Evolutionary conservation across 352 stramenopile species (phyloP).

Genomic region (Phytophthora boehmeriae): DNA sequence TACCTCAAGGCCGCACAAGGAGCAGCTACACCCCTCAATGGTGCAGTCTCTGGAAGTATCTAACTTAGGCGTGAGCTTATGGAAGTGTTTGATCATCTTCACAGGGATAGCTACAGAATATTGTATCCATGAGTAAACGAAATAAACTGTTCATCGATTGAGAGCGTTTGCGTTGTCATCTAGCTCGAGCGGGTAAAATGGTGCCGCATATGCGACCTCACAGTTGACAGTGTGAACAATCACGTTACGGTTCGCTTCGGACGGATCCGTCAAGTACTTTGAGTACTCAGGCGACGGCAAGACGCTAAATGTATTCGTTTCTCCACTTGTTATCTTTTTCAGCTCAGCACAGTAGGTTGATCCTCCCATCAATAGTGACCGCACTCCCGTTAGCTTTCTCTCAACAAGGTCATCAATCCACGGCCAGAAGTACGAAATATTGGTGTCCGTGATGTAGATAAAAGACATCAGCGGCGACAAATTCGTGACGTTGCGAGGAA

Average conservation of each 20-base stretch:
- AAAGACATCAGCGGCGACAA: slow-evolving; percentile 11
- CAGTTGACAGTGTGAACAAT: slow-evolving; percentile 10
- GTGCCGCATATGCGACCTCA: background rate
- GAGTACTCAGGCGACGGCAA: slow-evolving; percentile 14
- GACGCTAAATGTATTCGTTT: slow-evolving; percentile 11
- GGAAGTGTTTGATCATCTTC: background rate
- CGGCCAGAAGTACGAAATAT: slow-evolving; percentile 26
- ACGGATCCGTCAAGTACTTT: slow-evolving; percentile 16
- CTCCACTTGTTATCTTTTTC: slow-evolving; percentile 10
- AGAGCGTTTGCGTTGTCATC: slow-evolving; percentile 21
- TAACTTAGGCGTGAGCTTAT: too few species aligned
- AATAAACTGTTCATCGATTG: background rate
- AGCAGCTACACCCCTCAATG: slow-evolving; percentile 11
- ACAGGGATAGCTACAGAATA: background rate
- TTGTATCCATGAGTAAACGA: background rate
- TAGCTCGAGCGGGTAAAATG: slow-evolving; percentile 12
- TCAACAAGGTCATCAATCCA: slow-evolving; percentile 25
- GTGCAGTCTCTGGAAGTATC: slow-evolving; percentile 35
- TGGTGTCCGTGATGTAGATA: slow-evolving; percentile 12
- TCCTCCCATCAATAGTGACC: slow-evolving; percentile 4
- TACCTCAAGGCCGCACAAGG: slow-evolving; percentile 51
- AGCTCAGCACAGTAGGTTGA: slow-evolving; percentile 18
- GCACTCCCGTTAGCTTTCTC: background rate
- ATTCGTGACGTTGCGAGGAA: slow-evolving; percentile 28
- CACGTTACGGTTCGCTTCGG: slow-evolving; percentile 9